Evolutionary conservation across 768 basidiomycete species (phyloP).

Genomic region (Hemileccinum rubropunctum): DNA sequence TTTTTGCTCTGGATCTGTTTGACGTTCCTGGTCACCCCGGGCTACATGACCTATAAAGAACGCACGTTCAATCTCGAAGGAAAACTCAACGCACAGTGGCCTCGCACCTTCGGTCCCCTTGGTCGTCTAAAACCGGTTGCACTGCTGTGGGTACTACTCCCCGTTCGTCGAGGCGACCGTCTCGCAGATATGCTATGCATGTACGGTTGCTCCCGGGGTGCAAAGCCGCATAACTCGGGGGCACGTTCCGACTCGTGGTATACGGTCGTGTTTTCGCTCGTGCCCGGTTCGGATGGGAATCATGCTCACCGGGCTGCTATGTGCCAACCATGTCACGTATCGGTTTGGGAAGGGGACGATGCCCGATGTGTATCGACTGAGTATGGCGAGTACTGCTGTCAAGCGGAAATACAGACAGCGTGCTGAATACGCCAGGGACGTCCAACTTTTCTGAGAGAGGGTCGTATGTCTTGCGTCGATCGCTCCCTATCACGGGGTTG

Average conservation of each 20-base stretch:
- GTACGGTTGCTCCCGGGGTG: slow-evolving; percentile 72
- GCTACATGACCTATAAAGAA: slow-evolving; percentile 76
- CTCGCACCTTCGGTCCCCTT: slow-evolving; percentile 50
- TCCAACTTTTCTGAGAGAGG: too few species aligned
- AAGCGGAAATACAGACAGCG: too few species aligned
- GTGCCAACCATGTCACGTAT: slow-evolving; percentile 83
- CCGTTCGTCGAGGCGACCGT: slow-evolving; percentile 80
- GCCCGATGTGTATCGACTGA: slow-evolving; percentile 78
- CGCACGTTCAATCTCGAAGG: slow-evolving; percentile 78
- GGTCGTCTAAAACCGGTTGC: slow-evolving; percentile 72
- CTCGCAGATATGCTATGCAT: slow-evolving; percentile 70
- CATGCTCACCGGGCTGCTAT: slow-evolving; percentile 64
- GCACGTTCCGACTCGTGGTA: slow-evolving; percentile 64
- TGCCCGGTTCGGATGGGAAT: slow-evolving; percentile 59
- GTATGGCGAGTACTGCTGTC: slow-evolving; percentile 42
- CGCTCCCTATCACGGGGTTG: too few species aligned
- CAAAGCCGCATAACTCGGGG: slow-evolving; percentile 56
- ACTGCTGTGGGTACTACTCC: slow-evolving; percentile 80
- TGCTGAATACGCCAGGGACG: too few species aligned
- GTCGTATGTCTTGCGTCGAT: too few species aligned
- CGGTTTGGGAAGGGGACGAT: slow-evolving; percentile 88
- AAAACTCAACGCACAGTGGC: slow-evolving; percentile 79
- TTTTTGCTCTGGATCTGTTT: slow-evolving; percentile 74
- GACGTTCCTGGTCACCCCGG: slow-evolving; percentile 66
- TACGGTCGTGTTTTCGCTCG: slow-evolving; percentile 58